These are phyloP conservation scores for Spergularia bocconei DNA, from an alignment of 148 eudicot genomes.

Conservation along the genomic window DNA sequence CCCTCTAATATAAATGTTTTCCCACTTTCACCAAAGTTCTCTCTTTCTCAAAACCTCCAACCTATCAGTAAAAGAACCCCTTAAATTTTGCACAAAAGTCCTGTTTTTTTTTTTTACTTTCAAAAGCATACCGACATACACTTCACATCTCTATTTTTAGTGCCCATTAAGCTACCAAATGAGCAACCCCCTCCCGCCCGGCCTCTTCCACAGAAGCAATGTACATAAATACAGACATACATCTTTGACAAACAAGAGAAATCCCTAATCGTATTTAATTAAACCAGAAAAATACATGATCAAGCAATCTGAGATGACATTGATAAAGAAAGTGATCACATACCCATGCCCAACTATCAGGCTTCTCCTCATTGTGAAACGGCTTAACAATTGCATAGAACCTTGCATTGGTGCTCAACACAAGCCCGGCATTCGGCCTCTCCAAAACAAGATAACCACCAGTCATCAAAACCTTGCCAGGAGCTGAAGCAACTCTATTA, in stretches of 20 bases:
- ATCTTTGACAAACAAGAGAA: neutral
- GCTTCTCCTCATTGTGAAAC: constrained; percentile 47
- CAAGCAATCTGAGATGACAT: neutral
- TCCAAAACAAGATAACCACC: constrained; percentile 92
- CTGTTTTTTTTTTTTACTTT: neutral
- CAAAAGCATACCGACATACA: neutral
- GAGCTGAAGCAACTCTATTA: constrained; percentile 81
- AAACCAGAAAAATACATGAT: neutral
- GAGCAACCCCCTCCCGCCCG: too few species aligned
- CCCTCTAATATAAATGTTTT: neutral
- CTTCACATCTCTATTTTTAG: neutral
- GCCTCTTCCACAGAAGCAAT: neutral
- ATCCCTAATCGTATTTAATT: neutral
- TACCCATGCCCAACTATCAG: constrained; percentile 83
- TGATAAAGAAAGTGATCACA: constrained; percentile 15
- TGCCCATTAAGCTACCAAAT: constrained; percentile 2
- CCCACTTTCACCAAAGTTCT: neutral
- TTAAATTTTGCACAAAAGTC: neutral
- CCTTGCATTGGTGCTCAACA: constrained; percentile 89
- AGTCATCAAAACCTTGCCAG: constrained; percentile 79
- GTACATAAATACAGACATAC: neutral
- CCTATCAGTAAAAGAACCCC: neutral
- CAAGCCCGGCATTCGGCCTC: constrained; percentile 96
- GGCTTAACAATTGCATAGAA: constrained; percentile 89
- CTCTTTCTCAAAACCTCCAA: neutral